Percentiles rank a stretch among this genome's conserved stretches.
These are phyloP conservation scores for Kwoniella sp. DNA, from an alignment of 768 basidiomycete species.

Conservation along the genomic window DNA sequence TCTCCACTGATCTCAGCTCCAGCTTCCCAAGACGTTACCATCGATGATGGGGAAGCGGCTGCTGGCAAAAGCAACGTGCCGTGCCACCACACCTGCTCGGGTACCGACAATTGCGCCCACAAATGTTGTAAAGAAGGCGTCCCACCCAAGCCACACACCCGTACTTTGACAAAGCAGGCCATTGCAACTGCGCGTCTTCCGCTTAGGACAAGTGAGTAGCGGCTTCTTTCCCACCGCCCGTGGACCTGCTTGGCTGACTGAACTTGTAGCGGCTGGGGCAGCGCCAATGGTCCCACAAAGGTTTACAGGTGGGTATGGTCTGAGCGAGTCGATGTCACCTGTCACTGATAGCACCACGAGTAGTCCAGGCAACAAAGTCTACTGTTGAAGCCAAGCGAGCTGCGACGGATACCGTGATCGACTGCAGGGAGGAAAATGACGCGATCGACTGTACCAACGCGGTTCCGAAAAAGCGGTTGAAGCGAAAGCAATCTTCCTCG, in stretches of 20 bases:
- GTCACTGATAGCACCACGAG: not conserved
- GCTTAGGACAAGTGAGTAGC: not conserved
- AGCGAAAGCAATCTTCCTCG: not conserved
- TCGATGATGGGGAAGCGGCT: not conserved
- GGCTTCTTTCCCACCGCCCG: too few relatives aligned
- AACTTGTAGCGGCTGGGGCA: not conserved
- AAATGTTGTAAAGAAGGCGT: conserved; percentile 5
- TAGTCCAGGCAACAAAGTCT: not conserved
- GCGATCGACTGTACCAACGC: not conserved
- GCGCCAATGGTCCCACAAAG: not conserved
- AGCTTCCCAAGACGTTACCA: not conserved
- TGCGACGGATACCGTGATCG: too few relatives aligned
- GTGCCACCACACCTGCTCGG: conserved; percentile 8
- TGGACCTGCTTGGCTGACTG: not conserved
- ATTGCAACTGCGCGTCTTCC: not conserved
- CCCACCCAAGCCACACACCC: not conserved
- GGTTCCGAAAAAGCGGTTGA: not conserved
- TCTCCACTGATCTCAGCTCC: not conserved
- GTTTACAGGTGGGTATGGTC: not conserved
- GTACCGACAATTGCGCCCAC: not conserved
- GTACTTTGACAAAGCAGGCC: not conserved
- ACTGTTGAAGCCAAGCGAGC: too few relatives aligned
- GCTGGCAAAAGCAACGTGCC: conserved; percentile 4
- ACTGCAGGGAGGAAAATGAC: not conserved
- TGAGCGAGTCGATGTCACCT: too few relatives aligned